Base-by-base conservation (phyloP, 768 basidiomycete genomes). In the Cyclocybe cylindracea region DNA sequence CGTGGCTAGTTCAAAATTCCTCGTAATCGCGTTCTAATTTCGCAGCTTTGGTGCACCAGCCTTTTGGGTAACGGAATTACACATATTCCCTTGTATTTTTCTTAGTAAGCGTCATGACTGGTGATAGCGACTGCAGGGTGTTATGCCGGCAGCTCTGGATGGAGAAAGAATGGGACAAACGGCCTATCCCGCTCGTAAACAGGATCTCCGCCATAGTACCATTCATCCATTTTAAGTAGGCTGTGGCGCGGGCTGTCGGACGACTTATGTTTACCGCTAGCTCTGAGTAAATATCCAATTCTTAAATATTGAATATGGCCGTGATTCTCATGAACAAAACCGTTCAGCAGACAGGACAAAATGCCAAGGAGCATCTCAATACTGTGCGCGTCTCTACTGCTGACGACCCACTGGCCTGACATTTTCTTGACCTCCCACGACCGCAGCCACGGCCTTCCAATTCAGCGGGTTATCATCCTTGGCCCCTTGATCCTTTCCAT, bases 1-100 rank as follows among this genome's bases (percentile, higher is more conserved):
- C 61, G 36, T 68, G 56, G 44, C 66, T 84, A 54, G 70, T 47
- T 41, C 34, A 46, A 40, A 44, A 48, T 40, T n/a, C 51, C 14
- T 33, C 44, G 39, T 48, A 45, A 55, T 39, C 54, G 33, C 14
- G 10, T 40, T 16, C 41, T 33, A 37, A 49, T 46, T 33, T 43
- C 16, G 11, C 37, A 11, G 37, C 37, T 7, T 11, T 3, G 2
- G 37, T 11, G 18, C 31, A 18, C 7, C 33, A 33, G 44, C 16
- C 16, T 40, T 39, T 43, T 49, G 7, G 37, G 4, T 42, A 16
- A 16, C 16, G 24, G 16, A 24, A 24, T 24, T 24, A 24, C 5
- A 24, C 5, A 3, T 24, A 24, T 24, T 24, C 24, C 24, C 24
- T 24, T 24, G 24, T 5, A 24, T 24, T 24, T 24, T 24, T 24